phyloP scores from a whole-genome alignment of 768 basidiomycete species.

The Auricularia auricula-judae region DNA sequence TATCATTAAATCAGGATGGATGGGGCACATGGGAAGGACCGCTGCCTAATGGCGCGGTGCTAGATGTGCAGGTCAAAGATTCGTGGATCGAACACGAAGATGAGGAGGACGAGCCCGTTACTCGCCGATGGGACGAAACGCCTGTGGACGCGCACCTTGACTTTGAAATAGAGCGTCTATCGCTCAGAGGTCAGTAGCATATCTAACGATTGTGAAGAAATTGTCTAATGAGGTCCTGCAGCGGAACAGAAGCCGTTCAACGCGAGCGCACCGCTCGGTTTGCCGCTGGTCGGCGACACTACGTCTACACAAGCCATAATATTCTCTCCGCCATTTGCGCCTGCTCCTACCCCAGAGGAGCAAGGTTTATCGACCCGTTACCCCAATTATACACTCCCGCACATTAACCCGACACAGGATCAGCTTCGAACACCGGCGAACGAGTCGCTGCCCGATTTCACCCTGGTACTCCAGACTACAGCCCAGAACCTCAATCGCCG shows the following conservation, averaged over 20 bases:
- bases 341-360: slow-evolving; percentile 20
- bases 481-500: not conserved
- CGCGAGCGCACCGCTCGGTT: not conserved
- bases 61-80: not conserved
- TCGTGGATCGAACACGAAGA: not conserved
- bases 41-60: not conserved
- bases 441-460: not conserved
- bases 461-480: not conserved
- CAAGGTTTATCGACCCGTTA: slow-evolving; percentile 27
- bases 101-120: not conserved
- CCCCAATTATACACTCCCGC: slow-evolving; percentile 68
- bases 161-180: not conserved
- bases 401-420: slow-evolving; percentile 36
- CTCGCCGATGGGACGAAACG: not conserved
- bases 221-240: not conserved
- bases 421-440: slow-evolving; percentile 27
- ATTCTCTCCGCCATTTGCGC: slow-evolving; percentile 49
- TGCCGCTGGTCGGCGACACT: slow-evolving; percentile 62
- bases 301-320: slow-evolving; percentile 62
- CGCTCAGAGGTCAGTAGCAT: not conserved
- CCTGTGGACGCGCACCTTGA: not conserved
- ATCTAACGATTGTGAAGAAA: too few species aligned
- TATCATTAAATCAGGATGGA: not conserved
- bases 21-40: not conserved
- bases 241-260: not conserved